These are phyloP conservation scores for Tieghemiomyces parasiticus DNA, from an alignment of 192 early-diverging fungal species.

Conservation along the genomic window DNA sequence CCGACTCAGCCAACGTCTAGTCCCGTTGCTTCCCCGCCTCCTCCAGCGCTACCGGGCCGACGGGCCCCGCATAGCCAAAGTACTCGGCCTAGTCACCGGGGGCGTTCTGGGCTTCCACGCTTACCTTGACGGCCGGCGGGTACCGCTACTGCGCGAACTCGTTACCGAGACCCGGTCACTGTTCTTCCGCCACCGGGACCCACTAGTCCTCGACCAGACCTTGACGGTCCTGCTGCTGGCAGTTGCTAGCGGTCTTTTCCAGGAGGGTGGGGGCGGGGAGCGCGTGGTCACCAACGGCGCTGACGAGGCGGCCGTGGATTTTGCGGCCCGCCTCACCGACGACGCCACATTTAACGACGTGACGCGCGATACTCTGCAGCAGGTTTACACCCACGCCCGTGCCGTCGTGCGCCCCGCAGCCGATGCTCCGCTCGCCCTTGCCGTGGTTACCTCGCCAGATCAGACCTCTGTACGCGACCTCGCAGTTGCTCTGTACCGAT, in stretches of 20 bases:
- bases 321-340: not conserved
- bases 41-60: constrained; percentile 6
- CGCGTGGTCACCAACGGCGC: not conserved
- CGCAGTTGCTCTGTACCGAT: not conserved
- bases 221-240: not conserved
- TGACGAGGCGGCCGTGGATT: not conserved
- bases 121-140: not conserved
- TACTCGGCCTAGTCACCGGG: not conserved
- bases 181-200: not conserved
- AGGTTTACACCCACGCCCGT: not conserved
- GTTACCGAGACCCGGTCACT: not conserved
- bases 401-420: not conserved
- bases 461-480: not conserved
- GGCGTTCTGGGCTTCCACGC: not conserved
- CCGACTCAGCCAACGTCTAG: not conserved
- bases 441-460: not conserved
- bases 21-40: not conserved
- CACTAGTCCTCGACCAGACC: not conserved
- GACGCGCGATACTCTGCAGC: not conserved
- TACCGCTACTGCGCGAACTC: not conserved
- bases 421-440: not conserved
- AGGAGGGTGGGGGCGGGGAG: not conserved
- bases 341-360: not conserved
- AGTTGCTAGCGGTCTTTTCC: not conserved
- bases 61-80: not conserved